Evolutionary conservation across 164 flowering plant genomes (phyloP), one percentile per base, ranked within the genome.

Genomic region (Magnolia kwangsiensis): DNA sequence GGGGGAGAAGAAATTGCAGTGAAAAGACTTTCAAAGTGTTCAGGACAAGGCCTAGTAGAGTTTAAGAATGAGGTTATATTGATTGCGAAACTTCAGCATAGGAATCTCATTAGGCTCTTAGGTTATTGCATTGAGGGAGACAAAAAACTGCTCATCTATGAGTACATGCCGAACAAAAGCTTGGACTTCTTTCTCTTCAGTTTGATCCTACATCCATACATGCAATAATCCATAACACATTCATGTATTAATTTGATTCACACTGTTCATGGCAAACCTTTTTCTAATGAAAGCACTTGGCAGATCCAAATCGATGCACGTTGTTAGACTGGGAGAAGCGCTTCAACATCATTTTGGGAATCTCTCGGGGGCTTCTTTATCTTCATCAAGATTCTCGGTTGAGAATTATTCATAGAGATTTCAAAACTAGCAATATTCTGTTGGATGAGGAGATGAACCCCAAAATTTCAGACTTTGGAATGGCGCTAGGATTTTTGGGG

Each of bases 51-150:
- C 11, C 7, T 77, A 4, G 72, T 71, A 11, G 87, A 86, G 68
- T 83, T 86, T 50, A 82, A 80, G 45, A 87, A 74, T 65, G 89
- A 86, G 68, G 78, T 86, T 11, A 31, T 20, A 49, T 70, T 77
- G 4, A 72, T 77, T 51, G 65, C 72, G 2, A 72, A 77, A 14
- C 71, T 77, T 27, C 79, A 72, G 27, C 79, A 77, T 27, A 64
- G 7, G 55, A 72, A 67, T 58, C 80, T 78, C 7, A 67, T 77
- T 51, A 64, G 79, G 50, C 66, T 78, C 10, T 20, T 73, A 19
- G 76, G 72, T 11, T 73, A 55, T 49, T 72, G 76, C 67, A 23
- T 72, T 37, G 55, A 73, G n/a, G 70, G 65, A 29, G 50, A 65
- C 2, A 66, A 77, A n/a, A 50, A 65, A 51, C 64, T 72, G 29